Percentiles rank a stretch among this genome's conserved stretches.
These are phyloP conservation scores for Mercurialis annua DNA, from an alignment of 345 rosid genomes.

Conservation along the genomic window DNA sequence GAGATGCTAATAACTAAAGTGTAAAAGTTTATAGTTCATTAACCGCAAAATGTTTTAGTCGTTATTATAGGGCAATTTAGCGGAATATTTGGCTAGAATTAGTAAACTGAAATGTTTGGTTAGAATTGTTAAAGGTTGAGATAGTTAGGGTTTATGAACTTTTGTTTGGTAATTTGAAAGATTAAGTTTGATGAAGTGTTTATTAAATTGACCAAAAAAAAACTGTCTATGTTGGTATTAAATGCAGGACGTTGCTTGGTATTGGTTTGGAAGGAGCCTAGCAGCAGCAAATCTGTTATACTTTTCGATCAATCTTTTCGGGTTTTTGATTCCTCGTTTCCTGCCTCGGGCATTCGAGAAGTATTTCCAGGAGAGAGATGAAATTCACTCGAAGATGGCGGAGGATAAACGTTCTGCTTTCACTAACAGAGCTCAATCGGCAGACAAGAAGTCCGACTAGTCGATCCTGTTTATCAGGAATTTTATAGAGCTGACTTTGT, in stretches of 20 bases:
- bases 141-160: too few species aligned
- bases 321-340: conserved; percentile 73
- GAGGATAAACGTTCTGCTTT: conserved; percentile 46
- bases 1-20: too few species aligned
- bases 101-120: too few species aligned
- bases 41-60: too few species aligned
- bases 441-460: conserved; percentile 51
- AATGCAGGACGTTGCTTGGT: conserved; percentile 54
- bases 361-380: conserved; percentile 57
- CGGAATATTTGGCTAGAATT: too few species aligned
- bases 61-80: too few species aligned
- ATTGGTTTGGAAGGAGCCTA: conserved; percentile 75
- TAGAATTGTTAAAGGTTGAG: too few species aligned
- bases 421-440: conserved; percentile 27
- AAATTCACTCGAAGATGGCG: conserved; percentile 44
- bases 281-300: conserved; percentile 57
- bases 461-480: neutral
- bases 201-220: neutral
- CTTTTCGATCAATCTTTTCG: conserved; percentile 65
- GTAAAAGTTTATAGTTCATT: too few species aligned
- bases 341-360: conserved; percentile 80
- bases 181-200: neutral
- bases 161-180: neutral
- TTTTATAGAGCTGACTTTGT: too few species aligned
- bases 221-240: neutral